Percentiles rank a stretch among this genome's conserved stretches.
Conservation (phyloP, 768 basidiomycete species). For the Termitomyces sp. region DNA sequence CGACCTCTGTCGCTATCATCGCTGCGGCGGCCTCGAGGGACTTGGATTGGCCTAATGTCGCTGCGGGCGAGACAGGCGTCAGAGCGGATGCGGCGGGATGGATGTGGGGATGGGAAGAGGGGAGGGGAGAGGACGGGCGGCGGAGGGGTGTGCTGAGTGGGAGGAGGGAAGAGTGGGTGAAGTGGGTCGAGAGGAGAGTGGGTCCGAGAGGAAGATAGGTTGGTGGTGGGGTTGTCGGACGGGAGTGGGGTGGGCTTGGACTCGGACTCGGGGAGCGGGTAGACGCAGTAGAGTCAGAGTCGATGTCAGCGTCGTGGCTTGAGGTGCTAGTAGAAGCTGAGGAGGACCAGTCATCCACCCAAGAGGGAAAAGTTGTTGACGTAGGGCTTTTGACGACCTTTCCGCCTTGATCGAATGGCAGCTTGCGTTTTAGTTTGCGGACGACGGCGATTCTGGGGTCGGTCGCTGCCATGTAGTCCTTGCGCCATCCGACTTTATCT, state of each 20-base stretch:
- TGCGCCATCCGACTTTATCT: conserved; percentile 34
- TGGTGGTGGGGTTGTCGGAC: conserved; percentile 67
- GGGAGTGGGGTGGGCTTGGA: conserved; percentile 29
- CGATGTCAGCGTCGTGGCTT: conserved; percentile 23
- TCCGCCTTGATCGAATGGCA: conserved; percentile 27
- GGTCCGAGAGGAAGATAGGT: conserved; percentile 69
- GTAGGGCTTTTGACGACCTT: conserved; percentile 15
- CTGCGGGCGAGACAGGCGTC: conserved; percentile 82
- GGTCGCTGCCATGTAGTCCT: conserved; percentile 53
- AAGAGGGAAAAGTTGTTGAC: background rate
- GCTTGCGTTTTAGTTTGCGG: conserved; percentile 64
- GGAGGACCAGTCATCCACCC: conserved; percentile 16
- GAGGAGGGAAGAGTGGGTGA: conserved; percentile 60
- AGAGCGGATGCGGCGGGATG: conserved; percentile 38
- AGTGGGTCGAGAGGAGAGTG: conserved; percentile 59
- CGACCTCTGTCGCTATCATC: conserved; percentile 59
- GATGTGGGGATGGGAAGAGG: background rate
- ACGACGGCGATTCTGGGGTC: conserved; percentile 71
- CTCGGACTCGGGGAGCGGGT: conserved; percentile 29
- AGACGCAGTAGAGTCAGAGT: conserved; percentile 20
- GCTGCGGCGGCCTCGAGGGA: conserved; percentile 63
- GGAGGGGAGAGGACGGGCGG: conserved; percentile 46
- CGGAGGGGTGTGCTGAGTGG: conserved; percentile 55
- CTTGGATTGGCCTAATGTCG: conserved; percentile 58
- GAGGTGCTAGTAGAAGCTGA: background rate